These are phyloP conservation scores for Globisporangium perplexum DNA, from an alignment of 352 stramenopile genomes.

Conservation along the genomic window DNA sequence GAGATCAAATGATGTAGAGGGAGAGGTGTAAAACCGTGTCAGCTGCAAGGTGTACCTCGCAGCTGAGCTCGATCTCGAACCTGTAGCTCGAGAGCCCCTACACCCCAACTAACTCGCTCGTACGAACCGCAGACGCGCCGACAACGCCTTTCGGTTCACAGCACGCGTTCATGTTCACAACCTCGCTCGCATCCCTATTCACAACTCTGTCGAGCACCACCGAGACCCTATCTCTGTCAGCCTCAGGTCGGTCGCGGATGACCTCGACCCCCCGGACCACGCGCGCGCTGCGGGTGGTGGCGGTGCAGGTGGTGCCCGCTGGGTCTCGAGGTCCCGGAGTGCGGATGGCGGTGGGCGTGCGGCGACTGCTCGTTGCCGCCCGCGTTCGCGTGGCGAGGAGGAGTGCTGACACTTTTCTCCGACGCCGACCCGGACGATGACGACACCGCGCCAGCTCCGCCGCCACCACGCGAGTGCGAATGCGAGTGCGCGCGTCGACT, in stretches of 20 bases:
- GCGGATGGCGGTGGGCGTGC: not conserved
- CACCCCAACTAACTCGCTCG: too few species aligned
- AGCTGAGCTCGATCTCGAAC: too few species aligned
- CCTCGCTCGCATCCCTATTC: not conserved
- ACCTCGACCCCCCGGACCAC: not conserved
- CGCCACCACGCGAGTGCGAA: not conserved
- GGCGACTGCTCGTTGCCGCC: not conserved
- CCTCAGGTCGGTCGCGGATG: not conserved
- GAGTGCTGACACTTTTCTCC: not conserved
- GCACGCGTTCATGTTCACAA: not conserved
- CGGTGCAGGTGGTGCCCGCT: slow-evolving; percentile 11
- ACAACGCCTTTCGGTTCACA: too few species aligned
- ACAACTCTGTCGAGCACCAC: not conserved
- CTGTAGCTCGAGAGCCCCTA: too few species aligned
- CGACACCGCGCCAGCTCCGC: not conserved
- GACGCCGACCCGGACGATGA: not conserved
- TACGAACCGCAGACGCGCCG: too few species aligned
- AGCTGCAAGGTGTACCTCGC: too few species aligned
- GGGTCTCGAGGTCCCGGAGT: slow-evolving; percentile 2
- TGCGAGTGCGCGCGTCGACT: slow-evolving; percentile 4
- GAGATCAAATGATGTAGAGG: too few species aligned
- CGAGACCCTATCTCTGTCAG: not conserved
- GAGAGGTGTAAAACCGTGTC: too few species aligned
- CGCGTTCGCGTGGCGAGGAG: not conserved
- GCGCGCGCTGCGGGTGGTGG: slow-evolving; percentile 10